These are phyloP conservation scores for Oryza nivara DNA, from an alignment of 176 grass and related monocot genomes.

Conservation along the genomic window DNA sequence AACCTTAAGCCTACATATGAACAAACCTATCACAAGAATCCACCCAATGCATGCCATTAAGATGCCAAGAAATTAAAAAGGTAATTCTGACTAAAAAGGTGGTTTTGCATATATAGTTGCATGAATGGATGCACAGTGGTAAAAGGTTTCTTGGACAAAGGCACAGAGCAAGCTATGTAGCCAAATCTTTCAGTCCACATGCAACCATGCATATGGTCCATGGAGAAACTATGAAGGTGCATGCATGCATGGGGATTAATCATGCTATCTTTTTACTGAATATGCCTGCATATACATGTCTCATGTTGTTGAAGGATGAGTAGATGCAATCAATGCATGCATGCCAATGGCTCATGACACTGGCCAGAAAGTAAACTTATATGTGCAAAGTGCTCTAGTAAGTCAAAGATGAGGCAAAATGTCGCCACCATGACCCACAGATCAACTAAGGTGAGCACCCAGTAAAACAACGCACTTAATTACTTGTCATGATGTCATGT, in stretches of 20 bases:
- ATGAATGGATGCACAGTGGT: not conserved
- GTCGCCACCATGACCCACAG: slow-evolving; percentile 44
- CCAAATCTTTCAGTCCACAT: slow-evolving; percentile 1
- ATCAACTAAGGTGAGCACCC: not conserved
- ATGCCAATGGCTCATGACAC: slow-evolving; percentile 6
- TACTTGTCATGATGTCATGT: slow-evolving; percentile 19
- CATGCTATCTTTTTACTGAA: slow-evolving; percentile 8
- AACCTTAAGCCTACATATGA: slow-evolving; percentile 25
- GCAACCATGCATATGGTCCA: not conserved
- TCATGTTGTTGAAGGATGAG: slow-evolving; percentile 16
- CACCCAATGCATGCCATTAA: slow-evolving; percentile 29
- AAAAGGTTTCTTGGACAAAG: not conserved
- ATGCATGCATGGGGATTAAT: not conserved
- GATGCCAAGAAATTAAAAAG: slow-evolving; percentile 24
- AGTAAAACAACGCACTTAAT: slow-evolving; percentile 32
- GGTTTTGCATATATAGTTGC: not conserved
- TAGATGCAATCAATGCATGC: not conserved
- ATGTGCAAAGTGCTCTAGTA: not conserved
- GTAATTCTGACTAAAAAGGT: slow-evolving; percentile 27
- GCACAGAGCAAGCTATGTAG: not conserved
- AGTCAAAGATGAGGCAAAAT: slow-evolving; percentile 47
- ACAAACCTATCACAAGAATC: not conserved
- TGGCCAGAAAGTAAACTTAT: not conserved
- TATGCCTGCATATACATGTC: slow-evolving; percentile 24
- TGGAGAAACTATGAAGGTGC: slow-evolving; percentile 9